A percentile compares a stretch with the other conserved stretches of the same genome.
phyloP scores from a whole-genome alignment of 345 rosid species.

The Xanthoceras sorbifolium region DNA sequence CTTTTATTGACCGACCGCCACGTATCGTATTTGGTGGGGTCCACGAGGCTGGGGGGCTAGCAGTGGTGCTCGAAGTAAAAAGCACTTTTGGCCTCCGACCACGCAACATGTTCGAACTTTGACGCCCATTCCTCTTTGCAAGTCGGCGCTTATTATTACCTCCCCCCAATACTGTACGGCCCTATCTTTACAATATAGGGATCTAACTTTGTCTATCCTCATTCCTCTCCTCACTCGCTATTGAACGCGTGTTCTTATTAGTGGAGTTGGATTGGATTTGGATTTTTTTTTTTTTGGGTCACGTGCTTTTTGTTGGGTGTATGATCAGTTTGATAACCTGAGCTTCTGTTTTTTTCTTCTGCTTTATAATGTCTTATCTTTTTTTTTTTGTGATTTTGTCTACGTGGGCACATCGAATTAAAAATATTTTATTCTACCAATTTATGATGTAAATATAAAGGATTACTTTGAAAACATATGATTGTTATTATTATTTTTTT shows the following conservation, averaged over 20 bases:
- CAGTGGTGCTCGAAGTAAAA: not conserved
- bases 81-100: conserved; percentile 34
- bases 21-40: not conserved
- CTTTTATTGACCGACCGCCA: not conserved
- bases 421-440: too few relatives aligned
- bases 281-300: too few relatives aligned
- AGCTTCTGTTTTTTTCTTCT: too few relatives aligned
- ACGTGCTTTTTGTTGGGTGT: too few relatives aligned
- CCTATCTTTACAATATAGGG: too few relatives aligned
- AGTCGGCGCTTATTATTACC: not conserved
- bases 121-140: conserved; percentile 4
- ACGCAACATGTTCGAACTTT: conserved; percentile 32
- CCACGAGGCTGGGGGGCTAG: not conserved
- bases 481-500: too few relatives aligned
- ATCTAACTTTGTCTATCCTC: not conserved
- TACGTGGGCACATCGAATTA: not conserved
- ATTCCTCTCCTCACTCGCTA: not conserved
- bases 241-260: not conserved
- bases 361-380: too few relatives aligned
- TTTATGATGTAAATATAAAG: not conserved
- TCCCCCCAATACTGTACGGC: not conserved
- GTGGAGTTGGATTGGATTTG: not conserved
- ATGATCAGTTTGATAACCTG: too few relatives aligned
- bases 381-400: not conserved
- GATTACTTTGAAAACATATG: not conserved